Evolutionary conservation across 2,329 filamentous ascomycete genomes (phyloP), one percentile per base, ranked within the genome.

Genomic region (Onygena corvina): DNA sequence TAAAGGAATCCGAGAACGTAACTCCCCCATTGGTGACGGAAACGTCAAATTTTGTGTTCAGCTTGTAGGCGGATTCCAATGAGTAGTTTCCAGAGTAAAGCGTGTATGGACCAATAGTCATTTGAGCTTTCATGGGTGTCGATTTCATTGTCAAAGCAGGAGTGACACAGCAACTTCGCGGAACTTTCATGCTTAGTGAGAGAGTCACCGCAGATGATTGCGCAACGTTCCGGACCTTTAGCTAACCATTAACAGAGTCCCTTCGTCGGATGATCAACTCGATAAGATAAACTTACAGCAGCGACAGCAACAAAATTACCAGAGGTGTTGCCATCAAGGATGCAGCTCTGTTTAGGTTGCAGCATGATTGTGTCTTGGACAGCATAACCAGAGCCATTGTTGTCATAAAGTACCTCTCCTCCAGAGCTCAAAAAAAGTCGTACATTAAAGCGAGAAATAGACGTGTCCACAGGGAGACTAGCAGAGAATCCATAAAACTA

Each of bases 311-410:
- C 50, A 16, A 53, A 27, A 23, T 49, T 50, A 11, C 47, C 45
- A 11, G 42, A 14, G 44, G 25, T 29, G 18, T 49, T 33, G 23
- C 23, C 25, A 16, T 11, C 42, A 3, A 40, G 3, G n/a, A 53
- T 40, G 25, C 52, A 53, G 29, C 52, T 53, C 33, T 53, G 52
- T n/a, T 38, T 50, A 14, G 49, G 49, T 27, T 51, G 52, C 9
- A 51, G 34, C 34, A 53, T 47, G 12, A 53, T 49, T 12, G 52
- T 48, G 18, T 53, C 52, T n/a, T 51, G 46, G 5, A 53, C 49
- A 21, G 46, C 38, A 45, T 51, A 53, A 25, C 49, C 46, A 1
- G 38, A 47, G 9, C 29, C 51, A 23, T 51, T 49, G 27, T 53
- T 53, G 21, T 53, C 31, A 21, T 48, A 53, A 11, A 35, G 12